Percentiles rank a stretch among this genome's conserved stretches.
These are phyloP conservation scores for Tricholoma sp. DNA, from an alignment of 768 basidiomycete genomes.

Conservation along the genomic window DNA sequence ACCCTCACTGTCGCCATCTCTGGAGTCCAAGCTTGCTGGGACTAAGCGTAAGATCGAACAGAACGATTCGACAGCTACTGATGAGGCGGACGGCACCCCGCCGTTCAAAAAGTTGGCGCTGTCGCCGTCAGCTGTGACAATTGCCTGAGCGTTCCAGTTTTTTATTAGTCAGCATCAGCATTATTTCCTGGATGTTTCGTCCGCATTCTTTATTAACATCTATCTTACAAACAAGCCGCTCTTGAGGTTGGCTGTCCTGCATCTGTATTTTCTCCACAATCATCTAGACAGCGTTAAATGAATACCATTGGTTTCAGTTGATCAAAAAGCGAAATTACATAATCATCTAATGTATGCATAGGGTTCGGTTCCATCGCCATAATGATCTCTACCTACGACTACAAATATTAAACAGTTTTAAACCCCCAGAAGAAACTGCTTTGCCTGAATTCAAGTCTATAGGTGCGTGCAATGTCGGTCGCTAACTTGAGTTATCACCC, in stretches of 20 bases:
- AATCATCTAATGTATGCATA: too few relatives aligned
- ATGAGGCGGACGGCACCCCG: slow-evolving; percentile 48
- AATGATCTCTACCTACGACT: too few relatives aligned
- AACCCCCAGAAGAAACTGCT: not conserved
- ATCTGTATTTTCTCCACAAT: slow-evolving; percentile 20
- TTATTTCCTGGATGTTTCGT: slow-evolving; percentile 7
- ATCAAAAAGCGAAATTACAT: not conserved
- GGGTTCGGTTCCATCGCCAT: too few relatives aligned
- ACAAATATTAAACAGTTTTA: too few relatives aligned
- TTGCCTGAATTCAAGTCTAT: not conserved
- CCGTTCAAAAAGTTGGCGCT: slow-evolving; percentile 66
- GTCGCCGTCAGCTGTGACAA: slow-evolving; percentile 19
- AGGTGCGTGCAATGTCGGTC: not conserved
- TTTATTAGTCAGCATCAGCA: slow-evolving; percentile 1
- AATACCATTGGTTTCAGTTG: slow-evolving; percentile 15
- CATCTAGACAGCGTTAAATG: slow-evolving; percentile 13
- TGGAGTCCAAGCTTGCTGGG: slow-evolving; percentile 49
- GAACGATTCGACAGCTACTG: slow-evolving; percentile 34
- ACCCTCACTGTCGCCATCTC: slow-evolving; percentile 44
- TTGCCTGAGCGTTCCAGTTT: not conserved
- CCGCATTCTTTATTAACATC: slow-evolving; percentile 5
- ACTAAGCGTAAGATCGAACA: slow-evolving; percentile 75
- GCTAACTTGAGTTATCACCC: not conserved
- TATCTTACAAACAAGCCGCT: slow-evolving; percentile 11
- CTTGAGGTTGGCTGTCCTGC: slow-evolving; percentile 5